Percentiles rank a stretch among this genome's conserved stretches.
Conservation (phyloP, 1,139 yeast genomes). For the Oligophagozyma castellii region DNA sequence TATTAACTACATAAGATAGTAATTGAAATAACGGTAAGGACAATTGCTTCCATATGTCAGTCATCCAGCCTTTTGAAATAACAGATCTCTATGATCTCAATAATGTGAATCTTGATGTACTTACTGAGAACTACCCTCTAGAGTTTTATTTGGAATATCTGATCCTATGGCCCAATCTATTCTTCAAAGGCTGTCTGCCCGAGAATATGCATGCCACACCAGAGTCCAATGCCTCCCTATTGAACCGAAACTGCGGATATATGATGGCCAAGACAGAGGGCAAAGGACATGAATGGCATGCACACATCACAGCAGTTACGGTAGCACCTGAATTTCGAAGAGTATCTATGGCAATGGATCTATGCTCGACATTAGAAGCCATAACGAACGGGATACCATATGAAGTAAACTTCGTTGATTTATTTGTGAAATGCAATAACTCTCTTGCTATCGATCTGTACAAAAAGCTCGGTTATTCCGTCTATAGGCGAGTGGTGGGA, state of each 20-base stretch:
- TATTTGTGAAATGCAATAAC: constrained; percentile 83
- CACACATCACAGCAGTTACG: constrained; percentile 94
- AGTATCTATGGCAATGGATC: constrained; percentile 62
- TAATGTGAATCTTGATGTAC: constrained; percentile 67
- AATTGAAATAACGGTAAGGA: no score
- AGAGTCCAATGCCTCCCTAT: constrained; percentile 25
- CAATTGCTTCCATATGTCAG: no score
- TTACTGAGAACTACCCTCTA: constrained; percentile 81
- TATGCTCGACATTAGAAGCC: constrained; percentile 61
- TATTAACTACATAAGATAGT: not conserved
- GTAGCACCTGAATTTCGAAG: constrained; percentile 73
- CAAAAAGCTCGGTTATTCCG: constrained; percentile 73
- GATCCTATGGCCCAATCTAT: constrained; percentile 75
- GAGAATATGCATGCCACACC: no score
- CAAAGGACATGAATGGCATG: constrained; percentile 72
- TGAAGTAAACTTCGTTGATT: constrained; percentile 71
- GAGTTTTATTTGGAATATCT: constrained; percentile 78
- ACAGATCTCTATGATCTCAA: constrained; percentile 66
- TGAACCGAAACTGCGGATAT: constrained; percentile 38
- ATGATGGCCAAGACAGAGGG: constrained; percentile 99
- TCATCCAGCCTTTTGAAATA: constrained; percentile 57
- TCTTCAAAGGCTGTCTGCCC: no score
- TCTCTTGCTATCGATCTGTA: constrained; percentile 66
- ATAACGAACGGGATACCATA: constrained; percentile 60
- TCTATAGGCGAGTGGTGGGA: constrained; percentile 79